Base-by-base conservation (phyloP, 768 basidiomycete species). In the Xerocomellus chrysenteron region DNA sequence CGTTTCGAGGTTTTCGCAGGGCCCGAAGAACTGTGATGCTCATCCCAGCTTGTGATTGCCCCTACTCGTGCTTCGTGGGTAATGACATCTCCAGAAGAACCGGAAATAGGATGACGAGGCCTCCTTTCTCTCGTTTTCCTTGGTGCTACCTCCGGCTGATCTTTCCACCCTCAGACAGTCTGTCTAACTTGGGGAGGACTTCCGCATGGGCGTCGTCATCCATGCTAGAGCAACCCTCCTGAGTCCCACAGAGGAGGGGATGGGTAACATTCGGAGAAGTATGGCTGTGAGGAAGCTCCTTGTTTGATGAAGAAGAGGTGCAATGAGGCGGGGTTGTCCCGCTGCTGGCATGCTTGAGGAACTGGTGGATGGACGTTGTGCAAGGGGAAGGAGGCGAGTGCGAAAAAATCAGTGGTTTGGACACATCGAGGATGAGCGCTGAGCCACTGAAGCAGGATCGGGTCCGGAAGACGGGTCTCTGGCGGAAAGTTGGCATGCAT, bases 381-480 rank as follows among this genome's bases (percentile, higher is more conserved):
- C 92, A 92, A 19, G 93, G 93, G 16, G 93, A 94, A 14, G 94
- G 91, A 13, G 92, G 93, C 5, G 95, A 78, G 67, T 92, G 91
- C 1, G 94, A 92, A 71, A 92, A 93, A 70, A n/a, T n/a, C n/a
- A 8, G 80, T 86, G 47, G 82, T 78, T 52, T 84, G 84, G 39
- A 80, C 80, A 37, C 88, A 86, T n/a, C 89, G 83, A 43, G 82
- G 68, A 60, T 72, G 68, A 55, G 74, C 68, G n/a, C n/a, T n/a
- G n/a, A n/a, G n/a, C n/a, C 47, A 63, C 71, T 52, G 86, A 84
- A 56, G 73, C 77, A 11, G 46, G 60, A 37, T 72, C 72, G 52
- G 77, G 78, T 66, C 78, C 86, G 41, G 85, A 86, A 24, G 81
- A 84, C 16, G 82, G 86, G 45, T 86, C 88, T 48, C 87, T 81